Conservation (phyloP, 2,329 filamentous ascomycete genomes). For the Atkinsonella texensis region DNA sequence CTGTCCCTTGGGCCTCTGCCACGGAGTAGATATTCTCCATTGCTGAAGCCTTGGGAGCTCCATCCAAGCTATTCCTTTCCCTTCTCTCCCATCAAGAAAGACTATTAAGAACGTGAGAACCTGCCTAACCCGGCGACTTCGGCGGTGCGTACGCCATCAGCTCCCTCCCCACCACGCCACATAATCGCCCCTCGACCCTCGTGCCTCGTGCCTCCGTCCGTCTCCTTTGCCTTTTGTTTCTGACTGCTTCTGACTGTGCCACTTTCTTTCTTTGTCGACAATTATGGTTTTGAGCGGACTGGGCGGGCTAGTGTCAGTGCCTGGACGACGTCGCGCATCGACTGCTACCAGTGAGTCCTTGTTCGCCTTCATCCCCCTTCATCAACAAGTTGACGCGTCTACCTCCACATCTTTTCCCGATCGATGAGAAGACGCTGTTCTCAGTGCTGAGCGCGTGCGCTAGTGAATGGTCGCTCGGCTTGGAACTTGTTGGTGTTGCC, state of each 20-base stretch:
- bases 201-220: too few species aligned
- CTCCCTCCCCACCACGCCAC: background rate
- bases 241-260: background rate
- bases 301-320: constrained; percentile 16
- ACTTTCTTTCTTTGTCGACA: constrained; percentile 4
- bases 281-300: constrained; percentile 19
- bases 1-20: background rate
- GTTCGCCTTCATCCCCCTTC: background rate
- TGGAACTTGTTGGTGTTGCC: background rate
- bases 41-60: background rate
- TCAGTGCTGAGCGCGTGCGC: background rate
- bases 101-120: background rate
- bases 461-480: background rate
- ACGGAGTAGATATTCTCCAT: background rate
- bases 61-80: background rate
- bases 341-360: constrained; percentile 14
- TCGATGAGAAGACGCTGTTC: background rate
- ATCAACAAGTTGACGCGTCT: background rate
- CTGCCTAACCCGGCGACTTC: too few species aligned
- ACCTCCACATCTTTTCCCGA: background rate
- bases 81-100: background rate
- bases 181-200: too few species aligned
- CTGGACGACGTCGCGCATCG: constrained; percentile 19
- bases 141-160: background rate
- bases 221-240: background rate